A percentile compares a stretch with the other conserved stretches of the same genome.
phyloP scores from a whole-genome alignment of 2,329 filamentous ascomycete species.

The Apiospora sp. region DNA sequence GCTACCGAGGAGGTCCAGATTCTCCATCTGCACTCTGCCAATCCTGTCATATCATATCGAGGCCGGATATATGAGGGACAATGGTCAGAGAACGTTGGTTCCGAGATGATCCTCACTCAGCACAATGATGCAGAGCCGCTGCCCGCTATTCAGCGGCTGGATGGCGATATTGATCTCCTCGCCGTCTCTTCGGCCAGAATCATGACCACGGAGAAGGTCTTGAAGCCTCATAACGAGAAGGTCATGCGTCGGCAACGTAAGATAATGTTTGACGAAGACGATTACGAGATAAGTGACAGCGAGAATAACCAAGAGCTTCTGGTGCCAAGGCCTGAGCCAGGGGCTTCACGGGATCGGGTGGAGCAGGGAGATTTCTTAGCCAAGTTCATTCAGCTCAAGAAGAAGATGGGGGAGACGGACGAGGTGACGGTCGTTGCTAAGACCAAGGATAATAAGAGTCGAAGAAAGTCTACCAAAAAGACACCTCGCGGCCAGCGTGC shows the following conservation, averaged over 20 bases:
- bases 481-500: neutral
- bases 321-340: conserved; percentile 56
- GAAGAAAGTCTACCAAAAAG: conserved; percentile 19
- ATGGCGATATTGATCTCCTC: conserved; percentile 23
- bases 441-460: conserved; percentile 5
- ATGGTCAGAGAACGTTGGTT: conserved; percentile 86
- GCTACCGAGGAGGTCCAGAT: conserved; percentile 71
- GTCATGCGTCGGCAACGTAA: conserved; percentile 13
- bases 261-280: conserved; percentile 33
- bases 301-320: conserved; percentile 46
- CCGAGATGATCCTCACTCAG: conserved; percentile 76
- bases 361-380: conserved; percentile 63
- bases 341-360: conserved; percentile 53
- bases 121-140: conserved; percentile 46
- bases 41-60: conserved; percentile 82
- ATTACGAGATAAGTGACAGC: conserved; percentile 32
- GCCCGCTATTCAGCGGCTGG: neutral
- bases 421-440: conserved; percentile 67
- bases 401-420: conserved; percentile 69
- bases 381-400: conserved; percentile 70
- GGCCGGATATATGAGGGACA: conserved; percentile 79
- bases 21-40: conserved; percentile 78
- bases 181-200: conserved; percentile 24
- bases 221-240: conserved; percentile 14
- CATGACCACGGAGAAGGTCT: conserved; percentile 19